Conservation (phyloP, 1,284 basidiomycete genomes). For the Wolfiporia cocos region DNA sequence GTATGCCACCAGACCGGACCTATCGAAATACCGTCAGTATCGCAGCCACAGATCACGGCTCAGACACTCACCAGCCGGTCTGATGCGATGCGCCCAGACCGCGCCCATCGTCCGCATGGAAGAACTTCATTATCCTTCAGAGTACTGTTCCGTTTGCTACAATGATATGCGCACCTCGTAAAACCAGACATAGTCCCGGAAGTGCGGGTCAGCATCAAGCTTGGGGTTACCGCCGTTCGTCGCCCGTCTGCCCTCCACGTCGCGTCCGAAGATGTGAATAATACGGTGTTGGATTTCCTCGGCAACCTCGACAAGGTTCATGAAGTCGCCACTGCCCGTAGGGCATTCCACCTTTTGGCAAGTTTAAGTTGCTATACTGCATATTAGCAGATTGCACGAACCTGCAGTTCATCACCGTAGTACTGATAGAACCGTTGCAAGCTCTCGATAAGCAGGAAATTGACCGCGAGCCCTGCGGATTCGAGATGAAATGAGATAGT, state of each 20-base stretch:
- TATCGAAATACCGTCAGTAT: constrained; percentile 19
- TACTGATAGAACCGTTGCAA: constrained; percentile 97
- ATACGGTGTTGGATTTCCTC: constrained; percentile 97
- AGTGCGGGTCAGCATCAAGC: constrained; percentile 91
- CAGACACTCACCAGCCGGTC: constrained; percentile 76
- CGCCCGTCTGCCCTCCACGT: constrained; percentile 80
- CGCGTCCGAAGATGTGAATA: constrained; percentile 94
- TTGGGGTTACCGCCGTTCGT: constrained; percentile 88
- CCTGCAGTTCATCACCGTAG: constrained; percentile 82
- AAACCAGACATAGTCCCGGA: constrained; percentile 95
- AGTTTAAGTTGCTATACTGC: not conserved
- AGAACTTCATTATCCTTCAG: constrained; percentile 54
- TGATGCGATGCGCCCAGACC: constrained; percentile 97
- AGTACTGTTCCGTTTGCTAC: constrained; percentile 2
- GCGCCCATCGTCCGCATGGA: constrained; percentile 89
- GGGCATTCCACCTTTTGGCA: constrained; percentile 81
- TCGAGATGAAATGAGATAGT: too few species aligned
- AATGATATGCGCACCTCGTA: constrained; percentile 60
- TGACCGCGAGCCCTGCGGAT: constrained; percentile 90
- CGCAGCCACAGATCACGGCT: not conserved
- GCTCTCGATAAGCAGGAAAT: constrained; percentile 91
- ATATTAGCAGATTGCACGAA: too few species aligned
- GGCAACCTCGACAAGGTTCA: constrained; percentile 90
- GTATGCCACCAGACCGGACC: constrained; percentile 90
- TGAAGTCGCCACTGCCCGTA: constrained; percentile 90